Evolutionary conservation across 2,329 filamentous ascomycete genomes (phyloP), one percentile per base, ranked within the genome.

Genomic region (Cadophora sp.): DNA sequence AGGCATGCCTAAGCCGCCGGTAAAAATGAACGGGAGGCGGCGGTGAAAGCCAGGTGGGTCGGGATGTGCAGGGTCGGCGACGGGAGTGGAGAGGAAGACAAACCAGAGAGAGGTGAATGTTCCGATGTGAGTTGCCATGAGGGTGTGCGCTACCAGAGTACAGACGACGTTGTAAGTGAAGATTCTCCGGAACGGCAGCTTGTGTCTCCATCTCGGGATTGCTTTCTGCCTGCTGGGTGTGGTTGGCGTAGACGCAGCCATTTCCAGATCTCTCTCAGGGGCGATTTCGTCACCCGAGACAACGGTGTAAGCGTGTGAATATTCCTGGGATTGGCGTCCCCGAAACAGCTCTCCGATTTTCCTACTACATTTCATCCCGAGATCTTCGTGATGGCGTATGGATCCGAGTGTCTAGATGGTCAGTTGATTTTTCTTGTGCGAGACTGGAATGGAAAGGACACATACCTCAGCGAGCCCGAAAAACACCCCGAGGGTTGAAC

Each of bases 1-100:
- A 0, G 87, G 86, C 67, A 95, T 84, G 16, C 91, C 91, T 0
- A 95, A 82, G 1, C 92, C 92, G 36, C 92, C 91, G 14, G 92
- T 87, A 1, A 85, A 73, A 0, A 84, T 81, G 55, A 74, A 74
- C 7, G 72, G 72, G 6, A 73, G 67, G 14, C 48, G 53, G 14
- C 62, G 71, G 14, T 62, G 48, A 59, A 62, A 72, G 18, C 89
- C 89, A 50, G 89, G 89, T 8, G 86, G 85, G 72, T 91, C 74
- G 75, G 73, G 68, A 59, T 66, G 62, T 87, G 90, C 58, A 30
- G 68, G 68, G 30, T 72, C 81, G 14, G 84, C 83, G 0, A 85
- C 83, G 0, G 85, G 85, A 81, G 24, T 85, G 82, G 87, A 87
- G 41, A 89, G 80, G 75, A 89, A 88, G 45, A 87, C 81, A 59